Percentiles rank a stretch among this genome's conserved stretches.
Conservation (phyloP, 2,329 filamentous ascomycete genomes). For the Verticillium longisporum region DNA sequence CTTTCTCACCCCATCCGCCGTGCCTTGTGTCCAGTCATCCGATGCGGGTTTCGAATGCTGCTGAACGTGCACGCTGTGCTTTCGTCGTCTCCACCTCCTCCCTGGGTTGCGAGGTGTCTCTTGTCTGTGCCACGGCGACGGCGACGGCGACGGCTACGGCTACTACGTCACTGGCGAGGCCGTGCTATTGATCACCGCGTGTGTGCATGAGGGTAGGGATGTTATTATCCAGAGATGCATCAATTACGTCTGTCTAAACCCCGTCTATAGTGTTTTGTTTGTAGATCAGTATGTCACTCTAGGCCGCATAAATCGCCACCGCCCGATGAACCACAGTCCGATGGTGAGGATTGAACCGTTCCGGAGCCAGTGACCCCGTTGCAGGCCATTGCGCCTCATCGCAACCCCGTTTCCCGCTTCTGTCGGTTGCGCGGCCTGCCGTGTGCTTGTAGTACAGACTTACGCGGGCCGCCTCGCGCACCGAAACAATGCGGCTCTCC, state of each 20-base stretch:
- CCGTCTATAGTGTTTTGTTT: too few relatives aligned
- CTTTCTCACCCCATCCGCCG: background rate
- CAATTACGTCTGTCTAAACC: too few relatives aligned
- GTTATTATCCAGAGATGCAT: too few relatives aligned
- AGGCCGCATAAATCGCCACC: too few relatives aligned
- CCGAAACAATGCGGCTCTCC: background rate
- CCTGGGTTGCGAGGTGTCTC: background rate
- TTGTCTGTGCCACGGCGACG: too few relatives aligned
- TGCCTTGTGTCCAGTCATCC: background rate
- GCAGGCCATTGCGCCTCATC: too few relatives aligned
- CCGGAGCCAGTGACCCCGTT: too few relatives aligned
- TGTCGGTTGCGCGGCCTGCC: background rate
- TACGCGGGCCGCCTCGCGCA: background rate
- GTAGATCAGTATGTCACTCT: too few relatives aligned
- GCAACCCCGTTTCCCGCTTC: too few relatives aligned
- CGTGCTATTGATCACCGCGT: background rate
- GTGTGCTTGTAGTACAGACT: background rate
- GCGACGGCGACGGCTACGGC: too few relatives aligned
- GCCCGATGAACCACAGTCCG: too few relatives aligned
- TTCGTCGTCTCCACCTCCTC: background rate
- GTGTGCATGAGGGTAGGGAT: background rate
- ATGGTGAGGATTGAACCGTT: too few relatives aligned
- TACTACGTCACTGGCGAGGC: background rate
- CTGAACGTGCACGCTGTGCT: background rate
- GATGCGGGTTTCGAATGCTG: background rate